These are phyloP conservation scores for Beverwykella pulmonaria DNA, from an alignment of 495 filamentous ascomycete genomes.

Conservation along the genomic window DNA sequence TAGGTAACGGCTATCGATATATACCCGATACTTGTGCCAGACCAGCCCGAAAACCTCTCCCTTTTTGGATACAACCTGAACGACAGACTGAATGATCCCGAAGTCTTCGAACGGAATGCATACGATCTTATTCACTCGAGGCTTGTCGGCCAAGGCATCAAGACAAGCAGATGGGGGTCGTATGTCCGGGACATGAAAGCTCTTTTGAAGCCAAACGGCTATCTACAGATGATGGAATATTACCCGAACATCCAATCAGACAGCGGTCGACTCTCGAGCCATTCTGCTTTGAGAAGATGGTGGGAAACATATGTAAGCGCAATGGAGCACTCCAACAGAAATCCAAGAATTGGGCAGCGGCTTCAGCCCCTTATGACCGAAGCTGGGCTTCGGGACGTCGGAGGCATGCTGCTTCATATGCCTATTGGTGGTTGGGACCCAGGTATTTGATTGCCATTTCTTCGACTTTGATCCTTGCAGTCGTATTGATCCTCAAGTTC, in stretches of 20 bases:
- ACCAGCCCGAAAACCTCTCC: conserved; percentile 35
- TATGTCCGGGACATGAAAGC: conserved; percentile 80
- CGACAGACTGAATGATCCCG: conserved; percentile 32
- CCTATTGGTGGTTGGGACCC: conserved; percentile 33
- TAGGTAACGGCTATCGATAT: conserved; percentile 41
- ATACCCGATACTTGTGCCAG: conserved; percentile 26
- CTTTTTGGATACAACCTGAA: conserved; percentile 43
- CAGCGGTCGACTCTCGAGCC: conserved; percentile 74
- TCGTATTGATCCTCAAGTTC: neutral
- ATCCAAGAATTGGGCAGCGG: conserved; percentile 41
- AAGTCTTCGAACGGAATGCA: conserved; percentile 55
- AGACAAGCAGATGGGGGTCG: conserved; percentile 71
- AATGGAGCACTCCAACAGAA: conserved; percentile 35
- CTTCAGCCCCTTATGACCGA: conserved; percentile 31
- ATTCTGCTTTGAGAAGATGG: conserved; percentile 41
- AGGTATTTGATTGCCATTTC: conserved; percentile 20
- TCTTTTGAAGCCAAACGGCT: conserved; percentile 70
- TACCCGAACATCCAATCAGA: conserved; percentile 89
- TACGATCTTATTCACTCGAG: conserved; percentile 93
- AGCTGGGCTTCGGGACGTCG: conserved; percentile 26
- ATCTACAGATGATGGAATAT: conserved; percentile 89
- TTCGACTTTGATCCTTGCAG: neutral
- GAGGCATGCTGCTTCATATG: conserved; percentile 18
- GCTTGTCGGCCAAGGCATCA: conserved; percentile 77
- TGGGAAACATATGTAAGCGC: conserved; percentile 35